Evolutionary conservation across 805 yeast genomes (phyloP).

Genomic region (Ogataea paraovalis): DNA sequence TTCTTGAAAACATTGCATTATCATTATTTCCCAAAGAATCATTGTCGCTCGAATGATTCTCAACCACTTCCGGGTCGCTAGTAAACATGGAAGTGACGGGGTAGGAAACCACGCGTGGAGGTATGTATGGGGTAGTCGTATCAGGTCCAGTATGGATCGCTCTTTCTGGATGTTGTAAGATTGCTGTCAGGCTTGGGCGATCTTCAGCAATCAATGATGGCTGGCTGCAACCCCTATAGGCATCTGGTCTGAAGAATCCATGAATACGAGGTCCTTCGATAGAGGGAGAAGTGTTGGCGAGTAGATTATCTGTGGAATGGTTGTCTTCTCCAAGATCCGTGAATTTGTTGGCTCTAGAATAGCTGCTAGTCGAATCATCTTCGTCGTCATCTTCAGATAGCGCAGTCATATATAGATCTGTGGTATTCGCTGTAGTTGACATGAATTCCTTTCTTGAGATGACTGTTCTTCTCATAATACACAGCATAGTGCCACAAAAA

Average conservation of each 20-base stretch:
- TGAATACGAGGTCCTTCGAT: neutral
- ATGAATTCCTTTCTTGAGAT: conserved; percentile 37
- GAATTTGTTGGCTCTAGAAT: neutral
- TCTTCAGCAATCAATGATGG: neutral
- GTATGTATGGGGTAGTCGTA: neutral
- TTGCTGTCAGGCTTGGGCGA: too few species aligned
- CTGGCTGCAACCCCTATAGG: neutral
- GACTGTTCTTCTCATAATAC: conserved; percentile 68
- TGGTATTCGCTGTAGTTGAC: conserved; percentile 1
- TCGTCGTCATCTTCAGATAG: conserved; percentile 7
- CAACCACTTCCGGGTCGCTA: neutral
- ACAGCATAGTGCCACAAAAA: conserved; percentile 57
- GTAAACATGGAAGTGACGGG: conserved; percentile 4
- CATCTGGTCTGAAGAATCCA: neutral
- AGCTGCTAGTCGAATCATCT: neutral
- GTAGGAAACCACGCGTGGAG: neutral
- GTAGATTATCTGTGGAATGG: neutral
- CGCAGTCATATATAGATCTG: conserved; percentile 16
- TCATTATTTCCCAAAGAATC: neutral
- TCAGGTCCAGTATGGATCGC: neutral
- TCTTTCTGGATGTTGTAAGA: neutral
- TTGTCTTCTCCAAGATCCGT: neutral
- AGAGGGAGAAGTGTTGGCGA: neutral
- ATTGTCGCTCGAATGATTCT: neutral
- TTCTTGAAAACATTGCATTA: neutral